Evolutionary conservation across 1,284 basidiomycete species (phyloP), one percentile per base, ranked within the genome.

Genomic region (Phlebopus sp.): DNA sequence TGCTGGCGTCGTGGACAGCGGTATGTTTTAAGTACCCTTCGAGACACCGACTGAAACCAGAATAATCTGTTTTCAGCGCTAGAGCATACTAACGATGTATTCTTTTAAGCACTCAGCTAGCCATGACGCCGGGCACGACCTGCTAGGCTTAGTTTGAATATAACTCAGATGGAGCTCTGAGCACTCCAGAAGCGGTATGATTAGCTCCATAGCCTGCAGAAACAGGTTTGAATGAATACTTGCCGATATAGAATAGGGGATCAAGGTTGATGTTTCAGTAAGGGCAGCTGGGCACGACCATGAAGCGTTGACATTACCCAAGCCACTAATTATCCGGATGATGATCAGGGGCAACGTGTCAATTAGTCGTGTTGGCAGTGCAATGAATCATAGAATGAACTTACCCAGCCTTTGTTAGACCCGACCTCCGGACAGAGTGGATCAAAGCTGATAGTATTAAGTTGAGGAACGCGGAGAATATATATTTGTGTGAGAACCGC

Each of bases 21-120:
- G 2, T 19, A 37, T 25, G 46, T 58, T 56, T 48, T 63, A 67
- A 56, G 60, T 67, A 67, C 62, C 29, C 15, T 18, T 49, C 30
- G 5, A 47, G 6, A 37, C 38, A 27, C 31, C 31, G 47, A 31
- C 37, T 30, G 44, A 29, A 17, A 19, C 42, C 23, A 25, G 37
- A 37, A 49, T 27, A 37, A 37, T 52, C 46, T 36, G 29, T 46
- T 39, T 49, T 41, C 17, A 30, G 42, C 35, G 41, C 32, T 43
- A 44, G 27, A 40, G 21, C 32, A 35, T 35, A 7, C 44, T 47
- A 29, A 29, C 51, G 37, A 39, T 3, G 14, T 27, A 25, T 13
- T 25, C 3, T 21, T 39, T 27, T 39, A 25, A 3, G 37, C 37
- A 15, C 37, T 1, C 7, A 4, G 32, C 17, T 13, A 14, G 5